A percentile compares a stretch with the other conserved stretches of the same genome.
Evolutionary conservation across 768 basidiomycete species (phyloP).

Genomic region (Tulasnella sp.): DNA sequence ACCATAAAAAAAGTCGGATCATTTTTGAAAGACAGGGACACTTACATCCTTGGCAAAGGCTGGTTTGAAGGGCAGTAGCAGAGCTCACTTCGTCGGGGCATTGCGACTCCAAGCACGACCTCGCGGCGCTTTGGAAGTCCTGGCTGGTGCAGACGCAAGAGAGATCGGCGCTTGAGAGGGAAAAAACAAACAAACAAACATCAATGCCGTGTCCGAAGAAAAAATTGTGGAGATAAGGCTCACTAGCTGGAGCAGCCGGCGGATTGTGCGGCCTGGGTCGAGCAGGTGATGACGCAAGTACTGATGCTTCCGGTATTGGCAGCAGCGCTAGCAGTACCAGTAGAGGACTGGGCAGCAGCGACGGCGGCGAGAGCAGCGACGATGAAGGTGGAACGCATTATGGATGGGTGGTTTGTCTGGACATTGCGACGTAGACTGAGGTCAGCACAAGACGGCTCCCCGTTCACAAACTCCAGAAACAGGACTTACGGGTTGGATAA

Average conservation of each 20-base stretch:
- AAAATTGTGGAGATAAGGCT: not conserved
- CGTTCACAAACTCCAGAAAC: no score
- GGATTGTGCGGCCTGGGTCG: not conserved
- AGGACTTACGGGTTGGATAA: not conserved
- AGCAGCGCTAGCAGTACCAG: not conserved
- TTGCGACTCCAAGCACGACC: not conserved
- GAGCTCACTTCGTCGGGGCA: not conserved
- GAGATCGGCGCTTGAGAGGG: not conserved
- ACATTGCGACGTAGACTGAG: not conserved
- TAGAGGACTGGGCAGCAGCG: not conserved
- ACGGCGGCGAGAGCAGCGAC: conserved; percentile 6
- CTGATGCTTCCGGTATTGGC: not conserved
- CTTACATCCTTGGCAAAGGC: not conserved
- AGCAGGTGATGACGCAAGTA: not conserved
- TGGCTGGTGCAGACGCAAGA: not conserved
- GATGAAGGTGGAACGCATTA: conserved; percentile 4
- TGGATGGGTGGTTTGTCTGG: not conserved
- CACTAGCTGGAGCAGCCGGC: not conserved
- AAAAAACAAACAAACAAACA: not conserved
- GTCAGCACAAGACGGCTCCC: not conserved
- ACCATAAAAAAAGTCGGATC: not conserved
- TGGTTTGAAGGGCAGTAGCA: not conserved
- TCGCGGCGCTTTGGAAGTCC: not conserved
- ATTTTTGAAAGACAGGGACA: not conserved
- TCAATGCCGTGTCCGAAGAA: not conserved